A percentile compares a stretch with the other conserved stretches of the same genome.
Conservation (phyloP, 2,329 filamentous ascomycete species). For the Cytospora piceae region DNA sequence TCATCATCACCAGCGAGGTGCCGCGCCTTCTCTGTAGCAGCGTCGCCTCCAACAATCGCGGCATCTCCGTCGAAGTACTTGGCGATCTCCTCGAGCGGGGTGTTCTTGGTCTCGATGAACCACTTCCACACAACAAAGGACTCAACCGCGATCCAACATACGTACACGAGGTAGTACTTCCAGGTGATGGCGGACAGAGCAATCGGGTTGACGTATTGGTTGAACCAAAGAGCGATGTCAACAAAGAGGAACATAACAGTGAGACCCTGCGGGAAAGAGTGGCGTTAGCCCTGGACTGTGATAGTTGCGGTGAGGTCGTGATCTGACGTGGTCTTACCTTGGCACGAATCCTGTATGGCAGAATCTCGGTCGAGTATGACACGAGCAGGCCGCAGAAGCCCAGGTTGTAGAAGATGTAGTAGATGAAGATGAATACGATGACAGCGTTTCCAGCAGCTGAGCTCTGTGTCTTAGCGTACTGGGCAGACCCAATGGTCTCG, state of each 20-base stretch:
- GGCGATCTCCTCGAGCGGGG: constrained; percentile 39
- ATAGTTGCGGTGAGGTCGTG: neutral
- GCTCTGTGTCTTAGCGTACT: constrained; percentile 29
- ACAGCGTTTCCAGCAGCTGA: constrained; percentile 37
- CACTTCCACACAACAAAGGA: constrained; percentile 31
- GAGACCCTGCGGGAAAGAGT: constrained; percentile 35
- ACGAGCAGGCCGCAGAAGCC: constrained; percentile 36
- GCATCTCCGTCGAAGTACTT: constrained; percentile 35
- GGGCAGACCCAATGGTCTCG: constrained; percentile 35
- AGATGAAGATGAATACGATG: constrained; percentile 37
- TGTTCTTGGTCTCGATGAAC: constrained; percentile 40
- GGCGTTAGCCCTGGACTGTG: neutral
- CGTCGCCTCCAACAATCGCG: constrained; percentile 30
- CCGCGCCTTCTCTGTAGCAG: constrained; percentile 31
- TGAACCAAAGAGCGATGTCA: constrained; percentile 41
- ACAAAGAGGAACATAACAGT: constrained; percentile 51
- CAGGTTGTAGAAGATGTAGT: constrained; percentile 37
- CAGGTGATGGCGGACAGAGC: constrained; percentile 42
- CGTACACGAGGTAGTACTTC: constrained; percentile 47
- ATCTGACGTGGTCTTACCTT: constrained; percentile 32
- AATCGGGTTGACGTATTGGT: constrained; percentile 45
- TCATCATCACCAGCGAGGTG: constrained; percentile 31
- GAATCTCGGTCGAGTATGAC: constrained; percentile 36
- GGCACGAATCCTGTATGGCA: constrained; percentile 37
- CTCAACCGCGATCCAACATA: constrained; percentile 42